These are phyloP conservation scores for Entomortierella lignicola DNA, from an alignment of 192 early-diverging fungal genomes.

Conservation along the genomic window DNA sequence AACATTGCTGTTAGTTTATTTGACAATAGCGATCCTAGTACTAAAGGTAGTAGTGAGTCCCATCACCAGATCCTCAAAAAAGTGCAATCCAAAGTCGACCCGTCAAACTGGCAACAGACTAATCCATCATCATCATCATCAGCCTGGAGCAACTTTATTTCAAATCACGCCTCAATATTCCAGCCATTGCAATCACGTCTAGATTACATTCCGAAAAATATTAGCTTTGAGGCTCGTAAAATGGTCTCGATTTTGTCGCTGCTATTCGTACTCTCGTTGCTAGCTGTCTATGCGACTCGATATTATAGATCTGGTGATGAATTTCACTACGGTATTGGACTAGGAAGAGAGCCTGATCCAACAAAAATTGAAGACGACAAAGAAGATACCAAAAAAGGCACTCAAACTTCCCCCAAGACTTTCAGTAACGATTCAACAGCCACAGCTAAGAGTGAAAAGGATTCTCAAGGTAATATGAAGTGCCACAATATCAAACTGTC, in stretches of 20 bases:
- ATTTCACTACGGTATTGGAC: background rate
- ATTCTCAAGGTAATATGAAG: too few species aligned
- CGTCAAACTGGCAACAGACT: background rate
- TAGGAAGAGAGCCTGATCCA: background rate
- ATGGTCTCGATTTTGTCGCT: background rate
- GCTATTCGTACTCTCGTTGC: background rate
- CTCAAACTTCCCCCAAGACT: background rate
- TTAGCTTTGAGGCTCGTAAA: background rate
- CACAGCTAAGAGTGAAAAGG: too few species aligned
- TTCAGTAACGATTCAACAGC: background rate
- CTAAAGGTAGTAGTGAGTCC: background rate
- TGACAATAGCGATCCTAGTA: background rate
- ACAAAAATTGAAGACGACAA: background rate
- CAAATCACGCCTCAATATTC: background rate
- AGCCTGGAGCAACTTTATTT: background rate
- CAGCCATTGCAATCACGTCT: background rate
- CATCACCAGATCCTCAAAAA: background rate
- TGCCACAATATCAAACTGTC: too few species aligned
- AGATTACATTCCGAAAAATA: background rate
- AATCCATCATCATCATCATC: background rate
- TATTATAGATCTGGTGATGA: background rate
- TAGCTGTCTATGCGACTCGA: background rate
- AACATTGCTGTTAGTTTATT: slow-evolving; percentile 5
- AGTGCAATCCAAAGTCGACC: background rate
- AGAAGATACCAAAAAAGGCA: background rate